Percentiles rank a stretch among this genome's conserved stretches.
Evolutionary conservation across 2,329 filamentous ascomycete species (phyloP).

Genomic region (Bipolaris bicolor): DNA sequence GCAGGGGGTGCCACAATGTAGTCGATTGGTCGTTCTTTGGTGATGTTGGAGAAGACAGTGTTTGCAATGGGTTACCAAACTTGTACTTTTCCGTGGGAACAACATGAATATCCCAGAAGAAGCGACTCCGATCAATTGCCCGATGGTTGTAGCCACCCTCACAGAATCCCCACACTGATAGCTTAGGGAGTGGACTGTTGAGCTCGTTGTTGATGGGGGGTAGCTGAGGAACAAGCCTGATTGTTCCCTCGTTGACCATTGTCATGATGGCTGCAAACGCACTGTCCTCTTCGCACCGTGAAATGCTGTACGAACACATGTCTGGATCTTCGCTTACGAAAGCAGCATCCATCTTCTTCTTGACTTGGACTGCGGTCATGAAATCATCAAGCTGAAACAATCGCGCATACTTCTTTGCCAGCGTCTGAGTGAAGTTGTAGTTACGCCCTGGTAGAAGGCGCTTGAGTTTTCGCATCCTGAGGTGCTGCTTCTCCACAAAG

Average conservation of each 20-base stretch:
- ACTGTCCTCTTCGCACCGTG: constrained; percentile 66
- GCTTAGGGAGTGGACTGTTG: constrained; percentile 47
- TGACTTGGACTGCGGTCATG: constrained; percentile 65
- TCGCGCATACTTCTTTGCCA: constrained; percentile 64
- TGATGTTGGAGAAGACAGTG: constrained; percentile 44
- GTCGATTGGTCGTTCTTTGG: constrained; percentile 10
- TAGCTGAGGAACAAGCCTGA: constrained; percentile 61
- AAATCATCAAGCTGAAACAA: constrained; percentile 50
- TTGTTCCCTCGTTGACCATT: constrained; percentile 64
- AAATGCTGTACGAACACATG: constrained; percentile 53
- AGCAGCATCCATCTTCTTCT: constrained; percentile 62
- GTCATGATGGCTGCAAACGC: constrained; percentile 71
- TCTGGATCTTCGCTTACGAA: constrained; percentile 50
- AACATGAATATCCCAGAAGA: constrained; percentile 68
- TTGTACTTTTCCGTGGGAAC: constrained; percentile 65
- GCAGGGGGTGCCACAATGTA: constrained; percentile 28
- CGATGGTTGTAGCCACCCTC: constrained; percentile 74
- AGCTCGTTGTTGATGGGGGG: constrained; percentile 61
- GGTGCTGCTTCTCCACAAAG: constrained; percentile 59
- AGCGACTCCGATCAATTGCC: constrained; percentile 68
- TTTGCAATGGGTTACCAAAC: constrained; percentile 60
- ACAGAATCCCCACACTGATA: constrained; percentile 70
- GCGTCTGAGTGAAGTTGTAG: constrained; percentile 67
- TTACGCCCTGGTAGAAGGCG: constrained; percentile 63
- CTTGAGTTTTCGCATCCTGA: constrained; percentile 67